A percentile compares a stretch with the other conserved stretches of the same genome.
These are phyloP conservation scores for Monosporascus cannonballus DNA, from an alignment of 2,329 filamentous ascomycete genomes.

Conservation along the genomic window DNA sequence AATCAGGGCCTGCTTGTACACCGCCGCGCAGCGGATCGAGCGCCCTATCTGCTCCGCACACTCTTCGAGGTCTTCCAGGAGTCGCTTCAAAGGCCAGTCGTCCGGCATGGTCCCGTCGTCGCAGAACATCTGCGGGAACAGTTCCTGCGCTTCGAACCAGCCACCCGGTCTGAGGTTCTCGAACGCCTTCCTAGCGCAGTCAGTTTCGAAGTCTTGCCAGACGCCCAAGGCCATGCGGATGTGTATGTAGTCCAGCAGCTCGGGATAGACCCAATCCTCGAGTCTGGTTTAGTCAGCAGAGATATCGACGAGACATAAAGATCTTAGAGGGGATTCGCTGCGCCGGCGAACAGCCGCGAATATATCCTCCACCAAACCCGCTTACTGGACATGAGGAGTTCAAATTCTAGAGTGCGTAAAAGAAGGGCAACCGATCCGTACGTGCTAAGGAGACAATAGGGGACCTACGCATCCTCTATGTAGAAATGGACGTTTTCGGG, in stretches of 20 bases:
- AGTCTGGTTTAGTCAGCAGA: constrained; percentile 26
- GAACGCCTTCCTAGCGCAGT: constrained; percentile 47
- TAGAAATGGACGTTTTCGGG: constrained; percentile 70
- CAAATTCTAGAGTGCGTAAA: too few relatives aligned
- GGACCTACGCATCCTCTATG: constrained; percentile 55
- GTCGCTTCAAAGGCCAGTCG: constrained; percentile 32
- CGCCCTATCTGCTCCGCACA: constrained; percentile 33
- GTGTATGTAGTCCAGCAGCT: constrained; percentile 51
- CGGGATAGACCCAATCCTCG: constrained; percentile 45
- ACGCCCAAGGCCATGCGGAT: constrained; percentile 43
- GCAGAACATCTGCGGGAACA: constrained; percentile 29
- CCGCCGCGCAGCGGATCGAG: constrained; percentile 28
- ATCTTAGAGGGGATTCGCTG: too few relatives aligned
- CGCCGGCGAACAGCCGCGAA: too few relatives aligned
- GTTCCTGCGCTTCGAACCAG: constrained; percentile 50
- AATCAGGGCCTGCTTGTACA: constrained; percentile 31
- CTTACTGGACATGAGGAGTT: too few relatives aligned
- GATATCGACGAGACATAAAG: too few relatives aligned
- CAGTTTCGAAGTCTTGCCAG: constrained; percentile 40
- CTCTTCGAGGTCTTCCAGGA: constrained; percentile 33
- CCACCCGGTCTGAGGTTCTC: constrained; percentile 44
- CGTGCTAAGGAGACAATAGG: constrained; percentile 23
- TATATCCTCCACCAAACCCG: too few relatives aligned
- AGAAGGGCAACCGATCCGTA: too few relatives aligned
- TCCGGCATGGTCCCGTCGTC: constrained; percentile 40